Evolutionary conservation across 176 grass and related monocot species (phyloP), one percentile per base, ranked within the genome.

Genomic region (Areca catechu): DNA sequence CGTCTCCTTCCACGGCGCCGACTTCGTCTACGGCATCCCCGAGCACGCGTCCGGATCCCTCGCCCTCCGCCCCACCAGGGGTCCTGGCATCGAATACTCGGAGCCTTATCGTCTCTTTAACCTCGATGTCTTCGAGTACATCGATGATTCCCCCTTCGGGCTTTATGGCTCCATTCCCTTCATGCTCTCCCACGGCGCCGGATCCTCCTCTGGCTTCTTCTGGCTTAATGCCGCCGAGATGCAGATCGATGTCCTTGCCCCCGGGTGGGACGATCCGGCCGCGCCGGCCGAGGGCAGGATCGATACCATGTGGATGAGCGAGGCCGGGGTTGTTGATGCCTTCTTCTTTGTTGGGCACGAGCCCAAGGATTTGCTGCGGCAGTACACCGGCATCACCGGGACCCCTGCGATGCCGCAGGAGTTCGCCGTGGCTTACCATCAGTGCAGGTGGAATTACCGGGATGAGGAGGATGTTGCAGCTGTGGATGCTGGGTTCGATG

Each of bases 391-490:
- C 52, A 61, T 96, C 65, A 96, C 91, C 16, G 91, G 91, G 49
- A 71, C 83, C 17, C 86, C 83, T 5, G 57, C 74, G 12, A 87
- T 96, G 86, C 91, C 91, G 0, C 91, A 96, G 63, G 51, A 90
- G 51, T 96, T 96, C 69, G 74, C 91, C 2, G 66, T 90, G 54
- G 91, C 72, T 0, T 90, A 90, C 79, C 91, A 96, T 55, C 91
- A 96, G 57, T 96, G 91, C 67, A 74, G 91, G 49, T 96, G 91
- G 91, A 96, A 96, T 70, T 96, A 96, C 71, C 63, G 91, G n/a
- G 91, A 96, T 14, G 91, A 96, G 70, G 86, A 86, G 48, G 91
- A 96, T 51, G 91, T 96, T 68, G 80, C 69, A 3, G 58, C 65
- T 29, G 91, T 96, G 52, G 86, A 96, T 78, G 63, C 82, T 53